Evolutionary conservation across 257 asterid genomes (phyloP).

Genomic region (Ilex aquifolium): DNA sequence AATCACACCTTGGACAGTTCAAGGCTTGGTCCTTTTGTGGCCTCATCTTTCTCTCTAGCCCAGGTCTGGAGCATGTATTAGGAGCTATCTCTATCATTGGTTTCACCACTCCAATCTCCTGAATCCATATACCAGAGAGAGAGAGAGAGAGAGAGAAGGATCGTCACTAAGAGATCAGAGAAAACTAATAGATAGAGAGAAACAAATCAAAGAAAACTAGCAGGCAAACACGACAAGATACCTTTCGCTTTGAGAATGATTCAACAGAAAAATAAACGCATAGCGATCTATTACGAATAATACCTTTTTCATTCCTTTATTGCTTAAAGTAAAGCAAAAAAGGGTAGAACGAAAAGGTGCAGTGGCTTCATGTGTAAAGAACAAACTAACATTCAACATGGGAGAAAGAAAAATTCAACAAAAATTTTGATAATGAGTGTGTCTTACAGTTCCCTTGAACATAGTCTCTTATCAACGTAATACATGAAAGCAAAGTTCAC

Average conservation of each 20-base stretch:
- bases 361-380: constrained; percentile 21
- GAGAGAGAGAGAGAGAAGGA: not conserved
- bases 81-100: constrained; percentile 36
- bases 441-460: not conserved
- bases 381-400: constrained; percentile 8
- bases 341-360: constrained; percentile 15
- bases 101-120: constrained; percentile 51
- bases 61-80: constrained; percentile 27
- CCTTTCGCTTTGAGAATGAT: constrained; percentile 7
- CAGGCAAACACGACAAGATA: not conserved
- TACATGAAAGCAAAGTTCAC: not conserved
- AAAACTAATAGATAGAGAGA: constrained; percentile 4
- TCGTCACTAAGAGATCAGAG: not conserved
- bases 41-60: constrained; percentile 42
- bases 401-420: not conserved
- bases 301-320: constrained; percentile 19
- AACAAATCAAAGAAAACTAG: too few relatives aligned
- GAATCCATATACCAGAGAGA: constrained; percentile 5
- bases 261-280: not conserved
- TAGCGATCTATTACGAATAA: constrained; percentile 13
- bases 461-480: not conserved
- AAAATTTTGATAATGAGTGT: constrained; percentile 2
- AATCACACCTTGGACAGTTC: constrained; percentile 70
- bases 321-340: constrained; percentile 19
- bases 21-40: constrained; percentile 50